Base-by-base conservation (phyloP, 139 green algal species). In the Parachlorella kessleri region DNA sequence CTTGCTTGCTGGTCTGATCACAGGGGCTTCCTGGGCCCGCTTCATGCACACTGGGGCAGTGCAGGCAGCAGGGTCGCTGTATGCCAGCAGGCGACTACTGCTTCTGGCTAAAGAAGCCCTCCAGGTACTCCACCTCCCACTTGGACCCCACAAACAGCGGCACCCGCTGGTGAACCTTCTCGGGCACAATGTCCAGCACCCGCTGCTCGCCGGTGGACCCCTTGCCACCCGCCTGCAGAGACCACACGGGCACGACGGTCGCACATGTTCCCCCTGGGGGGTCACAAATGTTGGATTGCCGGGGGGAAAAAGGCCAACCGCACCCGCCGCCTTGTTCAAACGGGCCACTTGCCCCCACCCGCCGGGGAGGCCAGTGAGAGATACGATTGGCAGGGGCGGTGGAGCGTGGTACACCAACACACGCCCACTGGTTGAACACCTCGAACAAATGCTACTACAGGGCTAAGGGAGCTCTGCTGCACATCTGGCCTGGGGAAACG, bases 101-200 rank as follows among this genome's bases (percentile, higher is more conserved):
- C 41, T 79, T 32, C 26, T 48, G n/a, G 30, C 6, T n/a, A 9
- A 85, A 36, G 88, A 94, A 98, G 55, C 40, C 87, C 91, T 99
- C 96, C 5, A 98, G 84, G 84, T 98, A 98, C 75, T 97, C 93
- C 2, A 99, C 96, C 91, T 99, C 96, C 75, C 93, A 90, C 70
- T 88, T 90, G 75, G 82, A 94, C 64, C 96, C 96, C 18, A 94
- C 41, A 75, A 97, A 98, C 35, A 98, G 80, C 1, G 94, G 94
- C 79, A 95, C 77, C 23, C 91, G 85, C 79, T 97, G 88, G 77
- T 98, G 94, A 68, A 97, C 82, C 74, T 86, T 77, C 24, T 81
- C 55, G 1, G 92, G 92, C 23, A 76, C 63, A 8, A 96, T 90
- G 40, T 90, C 87, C 35, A 95, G 73, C 28, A 98, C 87, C 18